Conservation (phyloP, 2,329 filamentous ascomycete species). For the Trichoderma sp. region DNA sequence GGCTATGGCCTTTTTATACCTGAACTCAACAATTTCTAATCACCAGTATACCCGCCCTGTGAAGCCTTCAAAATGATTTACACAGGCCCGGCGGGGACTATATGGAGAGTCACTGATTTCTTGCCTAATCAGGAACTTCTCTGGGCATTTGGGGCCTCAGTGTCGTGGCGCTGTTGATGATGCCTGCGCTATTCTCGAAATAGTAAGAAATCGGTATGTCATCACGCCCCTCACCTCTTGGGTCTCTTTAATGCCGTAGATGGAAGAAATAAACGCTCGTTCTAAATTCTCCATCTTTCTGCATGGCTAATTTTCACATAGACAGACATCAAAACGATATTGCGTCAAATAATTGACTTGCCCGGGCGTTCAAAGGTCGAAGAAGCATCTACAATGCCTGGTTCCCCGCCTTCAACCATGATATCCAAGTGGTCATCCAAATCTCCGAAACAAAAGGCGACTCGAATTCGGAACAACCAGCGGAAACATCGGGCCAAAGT, state of each 20-base stretch:
- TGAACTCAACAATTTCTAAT: background rate
- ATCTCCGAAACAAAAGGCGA: constrained; percentile 32
- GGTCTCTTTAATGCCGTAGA: background rate
- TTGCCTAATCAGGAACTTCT: background rate
- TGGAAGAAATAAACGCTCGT: background rate
- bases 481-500: constrained; percentile 47
- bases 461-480: constrained; percentile 50
- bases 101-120: background rate
- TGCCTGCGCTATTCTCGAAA: background rate
- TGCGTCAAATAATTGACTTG: background rate
- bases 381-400: background rate
- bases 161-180: background rate
- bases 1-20: background rate
- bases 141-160: background rate
- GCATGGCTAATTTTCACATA: background rate
- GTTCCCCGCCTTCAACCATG: background rate
- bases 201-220: background rate
- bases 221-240: background rate
- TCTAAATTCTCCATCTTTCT: background rate
- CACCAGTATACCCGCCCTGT: background rate
- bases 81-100: background rate
- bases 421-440: constrained; percentile 13
- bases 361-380: background rate
- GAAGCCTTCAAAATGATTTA: background rate
- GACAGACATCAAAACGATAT: background rate